phyloP scores from a whole-genome alignment of 495 filamentous ascomycete species.

The Aspergillus indologenus region DNA sequence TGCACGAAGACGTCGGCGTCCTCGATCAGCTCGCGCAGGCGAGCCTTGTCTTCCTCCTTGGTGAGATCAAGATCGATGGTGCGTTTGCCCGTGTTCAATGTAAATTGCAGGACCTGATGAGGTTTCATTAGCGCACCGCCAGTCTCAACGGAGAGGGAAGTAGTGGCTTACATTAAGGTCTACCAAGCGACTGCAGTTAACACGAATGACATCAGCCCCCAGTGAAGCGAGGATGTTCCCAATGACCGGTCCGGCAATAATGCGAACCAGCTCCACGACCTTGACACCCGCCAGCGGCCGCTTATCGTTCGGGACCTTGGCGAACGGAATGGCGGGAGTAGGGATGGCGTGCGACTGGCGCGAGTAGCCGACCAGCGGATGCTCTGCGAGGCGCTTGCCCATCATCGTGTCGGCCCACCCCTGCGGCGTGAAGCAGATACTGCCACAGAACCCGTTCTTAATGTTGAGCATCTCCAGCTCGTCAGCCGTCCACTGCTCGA shows the following conservation, averaged over 20 bases:
- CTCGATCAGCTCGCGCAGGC: conserved; percentile 42
- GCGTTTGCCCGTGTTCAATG: conserved; percentile 56
- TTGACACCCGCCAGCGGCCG: conserved; percentile 57
- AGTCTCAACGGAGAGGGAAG: background rate
- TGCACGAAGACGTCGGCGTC: conserved; percentile 58
- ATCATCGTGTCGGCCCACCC: conserved; percentile 34
- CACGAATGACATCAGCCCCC: conserved; percentile 59
- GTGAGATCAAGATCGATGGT: conserved; percentile 50
- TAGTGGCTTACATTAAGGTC: conserved; percentile 37
- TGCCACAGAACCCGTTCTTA: conserved; percentile 30
- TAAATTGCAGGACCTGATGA: conserved; percentile 34
- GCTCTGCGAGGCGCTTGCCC: conserved; percentile 22
- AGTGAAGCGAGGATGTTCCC: conserved; percentile 52
- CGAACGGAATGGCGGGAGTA: conserved; percentile 17
- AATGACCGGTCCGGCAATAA: conserved; percentile 59
- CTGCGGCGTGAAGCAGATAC: conserved; percentile 31
- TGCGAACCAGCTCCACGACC: conserved; percentile 56
- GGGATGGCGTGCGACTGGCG: conserved; percentile 23
- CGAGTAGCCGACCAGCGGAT: conserved; percentile 26
- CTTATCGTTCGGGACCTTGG: conserved; percentile 10
- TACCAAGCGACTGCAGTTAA: conserved; percentile 52
- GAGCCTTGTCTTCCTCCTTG: conserved; percentile 38
- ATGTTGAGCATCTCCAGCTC: conserved; percentile 36
- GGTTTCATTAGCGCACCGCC: background rate
- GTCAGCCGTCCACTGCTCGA: conserved; percentile 28